These are phyloP conservation scores for Lentinula aciculospora DNA, from an alignment of 768 basidiomycete species.

Conservation along the genomic window DNA sequence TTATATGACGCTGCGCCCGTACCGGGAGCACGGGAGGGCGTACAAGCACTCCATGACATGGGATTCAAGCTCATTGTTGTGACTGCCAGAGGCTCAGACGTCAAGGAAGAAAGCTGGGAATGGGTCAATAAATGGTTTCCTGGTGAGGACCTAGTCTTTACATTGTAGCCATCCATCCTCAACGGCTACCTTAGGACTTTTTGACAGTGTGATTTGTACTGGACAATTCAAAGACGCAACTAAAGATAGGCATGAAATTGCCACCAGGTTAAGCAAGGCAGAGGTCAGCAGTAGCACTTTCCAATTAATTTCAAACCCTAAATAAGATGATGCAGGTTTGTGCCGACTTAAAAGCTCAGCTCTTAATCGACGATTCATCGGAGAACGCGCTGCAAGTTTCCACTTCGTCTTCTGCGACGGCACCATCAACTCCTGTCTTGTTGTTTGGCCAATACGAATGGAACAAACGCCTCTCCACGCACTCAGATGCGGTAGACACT, in stretches of 20 bases:
- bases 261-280: constrained; percentile 64
- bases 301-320: neutral
- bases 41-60: constrained; percentile 47
- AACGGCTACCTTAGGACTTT: constrained; percentile 32
- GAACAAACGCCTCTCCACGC: constrained; percentile 55
- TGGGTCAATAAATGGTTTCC: constrained; percentile 68
- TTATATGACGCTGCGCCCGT: constrained; percentile 47
- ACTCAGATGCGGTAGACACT: constrained; percentile 40
- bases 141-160: constrained; percentile 27
- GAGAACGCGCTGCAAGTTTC: constrained; percentile 70
- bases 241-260: constrained; percentile 24
- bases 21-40: constrained; percentile 55
- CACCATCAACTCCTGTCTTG: constrained; percentile 51
- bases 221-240: constrained; percentile 59
- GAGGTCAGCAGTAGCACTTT: constrained; percentile 39
- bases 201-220: constrained; percentile 63
- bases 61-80: constrained; percentile 71
- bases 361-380: constrained; percentile 76
- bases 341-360: constrained; percentile 50
- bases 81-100: constrained; percentile 60
- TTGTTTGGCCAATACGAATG: constrained; percentile 76
- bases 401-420: constrained; percentile 17
- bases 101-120: constrained; percentile 52
- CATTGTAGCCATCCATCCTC: neutral
- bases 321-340: constrained; percentile 43